Conservation (phyloP, 1,284 basidiomycete genomes). For the Malassezia pachydermatis region DNA sequence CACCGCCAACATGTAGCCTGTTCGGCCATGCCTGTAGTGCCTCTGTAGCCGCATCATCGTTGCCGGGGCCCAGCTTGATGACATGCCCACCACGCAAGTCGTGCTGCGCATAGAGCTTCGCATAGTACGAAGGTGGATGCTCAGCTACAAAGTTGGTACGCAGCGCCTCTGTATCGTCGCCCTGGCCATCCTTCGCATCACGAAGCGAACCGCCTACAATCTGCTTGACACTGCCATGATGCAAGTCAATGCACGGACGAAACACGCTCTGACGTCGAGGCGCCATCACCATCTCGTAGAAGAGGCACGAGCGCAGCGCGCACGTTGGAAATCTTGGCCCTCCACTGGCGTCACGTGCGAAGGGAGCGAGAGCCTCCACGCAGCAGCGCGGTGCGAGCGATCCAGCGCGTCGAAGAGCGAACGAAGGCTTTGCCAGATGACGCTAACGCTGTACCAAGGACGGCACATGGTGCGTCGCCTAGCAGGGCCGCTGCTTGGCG, state of each 20-base stretch:
- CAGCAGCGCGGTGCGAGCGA: neutral
- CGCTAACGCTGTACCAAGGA: too few relatives aligned
- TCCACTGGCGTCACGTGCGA: neutral
- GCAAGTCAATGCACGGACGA: conserved; percentile 92
- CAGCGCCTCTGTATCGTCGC: conserved; percentile 49
- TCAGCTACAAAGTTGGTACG: conserved; percentile 86
- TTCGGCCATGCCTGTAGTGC: conserved; percentile 72
- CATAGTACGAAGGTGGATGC: conserved; percentile 70
- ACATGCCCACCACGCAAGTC: conserved; percentile 78
- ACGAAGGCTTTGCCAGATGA: too few relatives aligned
- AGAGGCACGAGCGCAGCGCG: too few relatives aligned
- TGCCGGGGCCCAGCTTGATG: conserved; percentile 82
- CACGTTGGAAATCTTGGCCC: too few relatives aligned
- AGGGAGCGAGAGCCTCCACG: neutral
- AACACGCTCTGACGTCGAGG: conserved; percentile 54
- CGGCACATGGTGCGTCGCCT: too few relatives aligned
- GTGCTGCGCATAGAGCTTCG: conserved; percentile 64
- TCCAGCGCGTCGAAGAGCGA: neutral
- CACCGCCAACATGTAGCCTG: conserved; percentile 83
- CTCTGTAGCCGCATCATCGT: conserved; percentile 73
- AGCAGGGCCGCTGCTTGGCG: conserved; percentile 4
- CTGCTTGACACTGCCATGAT: conserved; percentile 71
- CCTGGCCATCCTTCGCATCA: conserved; percentile 32
- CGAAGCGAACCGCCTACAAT: conserved; percentile 86
- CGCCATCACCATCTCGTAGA: too few relatives aligned